These are phyloP conservation scores for Aquanectria penicillioides DNA, from an alignment of 2,329 filamentous ascomycete species.

Conservation along the genomic window DNA sequence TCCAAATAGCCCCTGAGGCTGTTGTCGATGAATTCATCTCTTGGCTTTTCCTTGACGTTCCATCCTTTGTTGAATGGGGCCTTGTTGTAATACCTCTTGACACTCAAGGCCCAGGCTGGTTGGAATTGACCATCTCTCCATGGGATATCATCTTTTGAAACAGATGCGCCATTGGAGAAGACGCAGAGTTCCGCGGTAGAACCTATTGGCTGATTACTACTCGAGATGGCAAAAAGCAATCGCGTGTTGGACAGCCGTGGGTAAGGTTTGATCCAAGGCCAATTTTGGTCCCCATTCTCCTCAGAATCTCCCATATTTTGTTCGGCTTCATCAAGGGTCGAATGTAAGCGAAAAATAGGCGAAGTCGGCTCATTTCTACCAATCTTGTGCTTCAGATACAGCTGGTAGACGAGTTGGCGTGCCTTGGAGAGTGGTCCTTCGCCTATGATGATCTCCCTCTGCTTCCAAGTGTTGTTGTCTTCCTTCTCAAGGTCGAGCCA, in stretches of 20 bases:
- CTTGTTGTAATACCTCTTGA: too few species aligned
- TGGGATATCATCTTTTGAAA: too few species aligned
- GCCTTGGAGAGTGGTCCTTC: conserved; percentile 1
- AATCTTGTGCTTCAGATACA: conserved; percentile 8
- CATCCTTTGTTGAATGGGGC: too few species aligned
- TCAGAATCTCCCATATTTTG: background rate
- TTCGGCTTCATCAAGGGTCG: background rate
- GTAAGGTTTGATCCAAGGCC: background rate
- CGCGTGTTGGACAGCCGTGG: conserved; percentile 4
- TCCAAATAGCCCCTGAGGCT: background rate
- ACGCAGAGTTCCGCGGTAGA: too few species aligned
- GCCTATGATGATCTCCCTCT: background rate
- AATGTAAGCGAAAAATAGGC: background rate
- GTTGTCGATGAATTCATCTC: background rate
- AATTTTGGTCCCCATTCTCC: too few species aligned
- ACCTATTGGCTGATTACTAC: too few species aligned
- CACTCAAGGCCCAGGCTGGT: too few species aligned
- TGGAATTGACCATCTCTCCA: too few species aligned
- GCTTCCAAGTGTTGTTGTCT: background rate
- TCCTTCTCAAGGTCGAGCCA: background rate
- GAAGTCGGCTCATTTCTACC: conserved; percentile 2
- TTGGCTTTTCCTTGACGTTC: background rate
- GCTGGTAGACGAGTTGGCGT: background rate
- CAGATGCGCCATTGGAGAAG: too few species aligned
- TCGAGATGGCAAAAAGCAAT: too few species aligned